Evolutionary conservation across 2,329 filamentous ascomycete genomes (phyloP).

Genomic region (Alternaria gansuensis): DNA sequence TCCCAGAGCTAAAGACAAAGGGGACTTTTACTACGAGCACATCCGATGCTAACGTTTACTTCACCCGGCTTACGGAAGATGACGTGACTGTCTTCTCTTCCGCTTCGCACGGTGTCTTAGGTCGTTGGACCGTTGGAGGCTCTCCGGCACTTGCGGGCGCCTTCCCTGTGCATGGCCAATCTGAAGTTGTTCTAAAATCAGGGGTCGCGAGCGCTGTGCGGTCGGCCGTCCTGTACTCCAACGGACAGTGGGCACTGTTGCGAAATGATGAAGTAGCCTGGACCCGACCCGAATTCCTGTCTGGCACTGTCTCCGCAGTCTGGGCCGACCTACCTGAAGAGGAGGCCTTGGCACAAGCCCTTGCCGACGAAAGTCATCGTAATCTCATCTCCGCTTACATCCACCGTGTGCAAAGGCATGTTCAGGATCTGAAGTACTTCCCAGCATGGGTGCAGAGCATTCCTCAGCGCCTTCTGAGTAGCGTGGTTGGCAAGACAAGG

Average conservation of each 20-base stretch:
- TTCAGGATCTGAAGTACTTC: slow-evolving; percentile 78
- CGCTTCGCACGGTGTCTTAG: slow-evolving; percentile 76
- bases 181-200: slow-evolving; percentile 81
- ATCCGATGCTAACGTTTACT: slow-evolving; percentile 83
- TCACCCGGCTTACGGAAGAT: slow-evolving; percentile 79
- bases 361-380: slow-evolving; percentile 86
- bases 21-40: slow-evolving; percentile 83
- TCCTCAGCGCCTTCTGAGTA: slow-evolving; percentile 71
- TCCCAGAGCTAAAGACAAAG: slow-evolving; percentile 73
- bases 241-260: slow-evolving; percentile 81
- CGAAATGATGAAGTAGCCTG: slow-evolving; percentile 83
- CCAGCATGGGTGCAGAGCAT: slow-evolving; percentile 76
- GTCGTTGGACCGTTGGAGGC: slow-evolving; percentile 71
- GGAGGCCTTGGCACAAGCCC: slow-evolving; percentile 77
- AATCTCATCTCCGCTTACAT: slow-evolving; percentile 84
- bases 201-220: slow-evolving; percentile 77
- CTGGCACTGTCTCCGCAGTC: slow-evolving; percentile 78
- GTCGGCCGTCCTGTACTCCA: slow-evolving; percentile 71
- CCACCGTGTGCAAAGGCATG: slow-evolving; percentile 83
- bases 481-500: slow-evolving; percentile 64
- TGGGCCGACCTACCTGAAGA: slow-evolving; percentile 80
- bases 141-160: slow-evolving; percentile 43
- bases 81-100: slow-evolving; percentile 80
- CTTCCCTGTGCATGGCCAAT: slow-evolving; percentile 71
- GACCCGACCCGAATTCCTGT: slow-evolving; percentile 82